phyloP scores from a whole-genome alignment of 106 monocot species.

The Acorus calamus region DNA sequence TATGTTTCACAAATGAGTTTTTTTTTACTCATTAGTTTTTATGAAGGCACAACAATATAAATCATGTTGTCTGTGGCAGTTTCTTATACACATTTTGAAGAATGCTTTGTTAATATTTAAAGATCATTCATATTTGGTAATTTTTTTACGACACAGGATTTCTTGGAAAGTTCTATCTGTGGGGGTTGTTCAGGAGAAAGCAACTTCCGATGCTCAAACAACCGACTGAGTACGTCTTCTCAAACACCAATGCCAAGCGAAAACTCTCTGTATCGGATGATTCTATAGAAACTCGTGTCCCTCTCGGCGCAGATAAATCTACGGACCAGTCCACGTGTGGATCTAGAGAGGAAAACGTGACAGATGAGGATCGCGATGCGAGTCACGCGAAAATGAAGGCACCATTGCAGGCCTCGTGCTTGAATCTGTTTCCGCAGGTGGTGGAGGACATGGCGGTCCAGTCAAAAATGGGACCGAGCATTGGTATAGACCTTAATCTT shows the following conservation, averaged over 20 bases:
- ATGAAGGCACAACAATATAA: too few relatives aligned
- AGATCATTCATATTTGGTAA: too few relatives aligned
- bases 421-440: constrained; percentile 1
- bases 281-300: neutral
- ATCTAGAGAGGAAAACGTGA: neutral
- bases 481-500: neutral
- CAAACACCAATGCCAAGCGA: neutral
- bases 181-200: constrained; percentile 5
- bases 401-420: neutral
- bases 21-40: too few relatives aligned
- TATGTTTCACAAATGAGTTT: too few relatives aligned
- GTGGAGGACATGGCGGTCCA: neutral
- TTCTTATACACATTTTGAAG: too few relatives aligned
- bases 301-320: neutral
- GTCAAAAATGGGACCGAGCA: neutral
- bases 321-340: neutral
- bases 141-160: neutral
- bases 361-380: neutral
- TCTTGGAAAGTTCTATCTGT: constrained; percentile 8
- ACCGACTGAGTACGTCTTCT: too few relatives aligned
- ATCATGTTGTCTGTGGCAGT: too few relatives aligned
- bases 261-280: neutral
- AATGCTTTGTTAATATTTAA: too few relatives aligned
- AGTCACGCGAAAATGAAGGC: neutral
- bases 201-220: neutral